Conservation (phyloP, 352 stramenopile genomes). For the Pilasporangium apinafurcum region DNA sequence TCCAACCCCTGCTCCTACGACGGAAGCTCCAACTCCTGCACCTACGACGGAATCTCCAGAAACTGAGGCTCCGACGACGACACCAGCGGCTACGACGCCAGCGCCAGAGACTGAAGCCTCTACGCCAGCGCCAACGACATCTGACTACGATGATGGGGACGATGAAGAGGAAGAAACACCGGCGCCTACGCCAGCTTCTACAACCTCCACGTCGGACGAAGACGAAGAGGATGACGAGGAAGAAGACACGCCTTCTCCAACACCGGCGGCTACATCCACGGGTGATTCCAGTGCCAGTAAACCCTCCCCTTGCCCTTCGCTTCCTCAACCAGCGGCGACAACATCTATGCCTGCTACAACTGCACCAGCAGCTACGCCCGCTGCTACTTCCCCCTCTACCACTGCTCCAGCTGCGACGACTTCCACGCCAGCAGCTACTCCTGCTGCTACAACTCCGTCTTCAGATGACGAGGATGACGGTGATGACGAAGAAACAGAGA, state of each 20-base stretch:
- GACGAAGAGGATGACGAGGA: too few relatives aligned
- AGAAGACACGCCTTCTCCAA: conserved; percentile 7
- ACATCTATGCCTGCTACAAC: conserved; percentile 4
- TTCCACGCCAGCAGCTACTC: neutral
- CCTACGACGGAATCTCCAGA: neutral
- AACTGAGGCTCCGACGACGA: conserved; percentile 3
- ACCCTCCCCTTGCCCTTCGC: conserved; percentile 22
- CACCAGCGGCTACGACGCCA: conserved; percentile 11
- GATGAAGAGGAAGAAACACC: conserved; percentile 2
- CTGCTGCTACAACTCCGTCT: conserved; percentile 2
- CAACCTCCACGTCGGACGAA: too few relatives aligned
- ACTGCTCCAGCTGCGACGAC: conserved; percentile 2
- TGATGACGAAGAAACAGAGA: neutral
- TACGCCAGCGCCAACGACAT: neutral
- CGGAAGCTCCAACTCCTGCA: neutral
- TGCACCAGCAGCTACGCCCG: conserved; percentile 7
- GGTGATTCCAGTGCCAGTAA: conserved; percentile 3
- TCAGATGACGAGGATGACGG: too few relatives aligned
- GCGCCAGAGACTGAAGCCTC: neutral
- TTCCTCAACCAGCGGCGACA: conserved; percentile 14
- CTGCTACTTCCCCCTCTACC: neutral
- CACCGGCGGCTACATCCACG: conserved; percentile 9
- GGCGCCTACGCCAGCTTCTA: conserved; percentile 15
- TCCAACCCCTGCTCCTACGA: neutral
- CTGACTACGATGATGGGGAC: too few relatives aligned